Percentiles rank a stretch among this genome's conserved stretches.
Evolutionary conservation across 2,329 filamentous ascomycete species (phyloP).

Genomic region (Penicillium frequentans): DNA sequence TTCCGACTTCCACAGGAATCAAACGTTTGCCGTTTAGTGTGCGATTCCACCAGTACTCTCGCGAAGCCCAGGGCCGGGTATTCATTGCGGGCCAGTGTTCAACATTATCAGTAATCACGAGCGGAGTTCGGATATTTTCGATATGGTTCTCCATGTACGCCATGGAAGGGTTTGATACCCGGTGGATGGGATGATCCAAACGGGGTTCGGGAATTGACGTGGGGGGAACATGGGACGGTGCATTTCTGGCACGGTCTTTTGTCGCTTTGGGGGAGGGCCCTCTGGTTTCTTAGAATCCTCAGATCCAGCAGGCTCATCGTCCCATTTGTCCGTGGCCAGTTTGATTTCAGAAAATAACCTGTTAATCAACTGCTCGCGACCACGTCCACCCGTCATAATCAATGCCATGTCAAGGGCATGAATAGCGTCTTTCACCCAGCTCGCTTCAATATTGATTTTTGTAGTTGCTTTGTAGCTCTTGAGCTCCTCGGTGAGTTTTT

Average conservation of each 20-base stretch:
- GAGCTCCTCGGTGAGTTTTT: slow-evolving; percentile 16
- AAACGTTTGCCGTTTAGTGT: slow-evolving; percentile 77
- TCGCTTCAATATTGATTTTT: slow-evolving; percentile 2
- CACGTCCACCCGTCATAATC: slow-evolving; percentile 69
- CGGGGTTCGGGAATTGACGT: slow-evolving; percentile 32
- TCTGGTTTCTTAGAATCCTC: neutral
- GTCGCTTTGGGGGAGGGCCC: slow-evolving; percentile 26
- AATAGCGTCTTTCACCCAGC: slow-evolving; percentile 61
- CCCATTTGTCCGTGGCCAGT: slow-evolving; percentile 16
- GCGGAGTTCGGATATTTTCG: slow-evolving; percentile 51
- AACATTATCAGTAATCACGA: slow-evolving; percentile 68
- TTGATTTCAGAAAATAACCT: slow-evolving; percentile 34
- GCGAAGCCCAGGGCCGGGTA: slow-evolving; percentile 68
- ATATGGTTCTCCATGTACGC: slow-evolving; percentile 64
- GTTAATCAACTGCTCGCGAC: slow-evolving; percentile 49
- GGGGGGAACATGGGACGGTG: slow-evolving; percentile 30
- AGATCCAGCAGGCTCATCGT: slow-evolving; percentile 3
- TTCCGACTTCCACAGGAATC: slow-evolving; percentile 81
- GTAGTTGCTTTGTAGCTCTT: neutral
- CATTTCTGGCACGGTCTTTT: slow-evolving; percentile 27
- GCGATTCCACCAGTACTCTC: slow-evolving; percentile 68
- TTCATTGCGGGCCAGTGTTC: slow-evolving; percentile 75
- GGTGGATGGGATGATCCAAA: slow-evolving; percentile 40
- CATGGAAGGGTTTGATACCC: slow-evolving; percentile 52
- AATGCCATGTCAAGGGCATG: slow-evolving; percentile 71